Base-by-base conservation (phyloP, 106 monocot species). In the Hemerocallis citrina region DNA sequence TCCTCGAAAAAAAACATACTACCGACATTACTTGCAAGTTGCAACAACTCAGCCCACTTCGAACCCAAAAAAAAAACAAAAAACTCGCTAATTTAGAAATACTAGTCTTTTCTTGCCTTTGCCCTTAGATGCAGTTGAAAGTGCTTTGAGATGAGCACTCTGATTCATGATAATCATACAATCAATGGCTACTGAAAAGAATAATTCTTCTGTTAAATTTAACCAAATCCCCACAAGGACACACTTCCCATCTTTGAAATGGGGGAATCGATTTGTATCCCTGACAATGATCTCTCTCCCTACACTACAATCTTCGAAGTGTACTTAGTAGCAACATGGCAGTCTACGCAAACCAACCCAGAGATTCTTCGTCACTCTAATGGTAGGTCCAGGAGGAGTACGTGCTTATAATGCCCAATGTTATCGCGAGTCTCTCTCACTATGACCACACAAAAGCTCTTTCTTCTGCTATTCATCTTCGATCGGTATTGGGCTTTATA, bases 391-490 rank as follows among this genome's bases (percentile, higher is more conserved):
- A n/a, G 85, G 68, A 34, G n/a, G n/a, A n/a, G n/a, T n/a, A n/a
- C n/a, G n/a, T 90, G 28, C 79, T 82, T 35, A 90, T 82, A 69
- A 85, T 81, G 13, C 78, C 89, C 66, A 81, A 85, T 61, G 65
- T 81, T 46, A 90, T 79, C 17, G 82, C 89, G 45, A 90, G 75
- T 62, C 79, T 85, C 81, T 85, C 81, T 82, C 89, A 46, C 89
- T 89, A 31, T 89, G 89, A n/a, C 79, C 78, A 20, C 75, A 71
- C 16, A 85, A 54, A 34, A 74, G 63, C 27, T 60, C 2, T 33
- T 55, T 68, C 73, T 90, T 90, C 39, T 85, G 79, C 71, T 90
- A 85, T 64, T 90, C 81, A 25, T 85, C 89, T 3, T 85, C 59
- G 44, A 19, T 79, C 79, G 1, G 72, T 84, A 54, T 88, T 83